A percentile compares a stretch with the other conserved stretches of the same genome.
Evolutionary conservation across 2,329 filamentous ascomycete genomes (phyloP).

Genomic region (Magnaporthiopsis poae): DNA sequence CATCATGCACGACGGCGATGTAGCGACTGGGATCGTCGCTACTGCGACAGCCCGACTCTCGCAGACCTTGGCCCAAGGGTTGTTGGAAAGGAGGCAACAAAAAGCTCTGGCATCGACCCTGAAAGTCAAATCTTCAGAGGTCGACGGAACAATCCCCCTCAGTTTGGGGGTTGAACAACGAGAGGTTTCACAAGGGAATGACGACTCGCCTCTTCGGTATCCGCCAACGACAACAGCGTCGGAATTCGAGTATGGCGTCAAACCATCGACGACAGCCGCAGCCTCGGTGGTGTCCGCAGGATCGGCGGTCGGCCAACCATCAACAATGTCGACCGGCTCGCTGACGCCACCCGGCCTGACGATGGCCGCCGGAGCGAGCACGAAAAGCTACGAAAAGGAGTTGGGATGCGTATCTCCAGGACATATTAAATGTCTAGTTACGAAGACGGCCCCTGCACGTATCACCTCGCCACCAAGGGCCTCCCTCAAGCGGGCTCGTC

Average conservation of each 20-base stretch:
- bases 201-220: neutral
- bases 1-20: slow-evolving; percentile 12
- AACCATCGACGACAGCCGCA: neutral
- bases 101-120: neutral
- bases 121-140: neutral
- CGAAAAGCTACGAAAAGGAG: neutral
- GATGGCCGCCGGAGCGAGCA: neutral
- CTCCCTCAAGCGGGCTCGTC: slow-evolving; percentile 39
- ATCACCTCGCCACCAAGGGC: slow-evolving; percentile 2
- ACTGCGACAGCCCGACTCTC: neutral
- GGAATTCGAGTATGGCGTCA: neutral
- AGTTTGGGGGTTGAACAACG: neutral
- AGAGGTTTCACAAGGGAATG: neutral
- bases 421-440: neutral
- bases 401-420: neutral
- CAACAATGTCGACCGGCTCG: slow-evolving; percentile 3
- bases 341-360: too few relatives aligned
- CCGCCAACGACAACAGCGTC: neutral
- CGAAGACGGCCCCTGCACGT: neutral
- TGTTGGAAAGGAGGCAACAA: neutral
- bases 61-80: neutral
- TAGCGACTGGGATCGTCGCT: slow-evolving; percentile 11
- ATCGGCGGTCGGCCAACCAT: neutral
- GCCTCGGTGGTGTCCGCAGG: neutral
- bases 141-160: neutral